Percentiles rank a stretch among this genome's conserved stretches.
These are phyloP conservation scores for Fusarium marasasianum DNA, from an alignment of 2,329 filamentous ascomycete genomes.

Conservation along the genomic window DNA sequence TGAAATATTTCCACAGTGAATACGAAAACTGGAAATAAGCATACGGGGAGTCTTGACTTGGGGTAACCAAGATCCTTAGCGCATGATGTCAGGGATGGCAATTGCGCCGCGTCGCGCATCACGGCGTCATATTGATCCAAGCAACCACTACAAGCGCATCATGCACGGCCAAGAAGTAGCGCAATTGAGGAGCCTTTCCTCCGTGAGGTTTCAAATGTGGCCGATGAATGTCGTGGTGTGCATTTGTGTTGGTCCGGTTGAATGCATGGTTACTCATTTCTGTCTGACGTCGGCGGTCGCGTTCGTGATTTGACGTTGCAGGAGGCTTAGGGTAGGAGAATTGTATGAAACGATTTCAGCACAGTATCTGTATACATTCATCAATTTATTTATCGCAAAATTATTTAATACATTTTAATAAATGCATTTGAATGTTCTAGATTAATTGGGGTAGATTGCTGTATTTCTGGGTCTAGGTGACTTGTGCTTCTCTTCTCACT, in stretches of 20 bases:
- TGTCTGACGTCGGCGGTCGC: too few relatives aligned
- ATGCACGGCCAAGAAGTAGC: not conserved
- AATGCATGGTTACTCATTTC: not conserved
- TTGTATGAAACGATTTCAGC: fast-evolving
- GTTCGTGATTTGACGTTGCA: too few relatives aligned
- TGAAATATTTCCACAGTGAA: not conserved
- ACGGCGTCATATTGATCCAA: not conserved
- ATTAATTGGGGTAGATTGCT: not conserved
- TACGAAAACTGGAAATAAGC: not conserved
- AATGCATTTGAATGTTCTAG: fast-evolving
- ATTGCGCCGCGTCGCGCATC: not conserved
- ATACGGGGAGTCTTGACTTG: not conserved
- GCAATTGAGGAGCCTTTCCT: not conserved
- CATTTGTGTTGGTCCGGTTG: not conserved
- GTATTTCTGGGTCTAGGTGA: not conserved
- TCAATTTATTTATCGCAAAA: not conserved
- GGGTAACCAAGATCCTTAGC: not conserved
- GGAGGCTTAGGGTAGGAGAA: not conserved
- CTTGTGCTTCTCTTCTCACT: not conserved
- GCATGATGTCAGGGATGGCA: slow-evolving; percentile 10
- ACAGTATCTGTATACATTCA: fast-evolving
- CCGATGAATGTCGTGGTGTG: fast-evolving
- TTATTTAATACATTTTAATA: not conserved
- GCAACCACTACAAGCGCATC: not conserved
- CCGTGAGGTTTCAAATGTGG: not conserved